These are phyloP conservation scores for Vitis rupestris DNA, from an alignment of 164 flowering plant species.

Conservation along the genomic window DNA sequence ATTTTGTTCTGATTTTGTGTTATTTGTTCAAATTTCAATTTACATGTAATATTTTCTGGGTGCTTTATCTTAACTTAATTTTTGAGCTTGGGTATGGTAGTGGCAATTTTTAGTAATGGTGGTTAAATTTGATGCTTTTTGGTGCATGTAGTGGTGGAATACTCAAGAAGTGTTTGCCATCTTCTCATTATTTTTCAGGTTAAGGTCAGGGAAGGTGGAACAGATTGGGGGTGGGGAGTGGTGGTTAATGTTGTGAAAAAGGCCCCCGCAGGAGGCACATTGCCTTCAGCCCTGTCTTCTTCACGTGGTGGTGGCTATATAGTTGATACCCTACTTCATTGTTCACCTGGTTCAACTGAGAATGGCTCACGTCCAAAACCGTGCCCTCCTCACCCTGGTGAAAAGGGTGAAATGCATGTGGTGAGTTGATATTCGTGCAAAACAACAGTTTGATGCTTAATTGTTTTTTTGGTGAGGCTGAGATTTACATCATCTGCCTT, in stretches of 20 bases:
- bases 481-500: slow-evolving; percentile 14
- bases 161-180: no score
- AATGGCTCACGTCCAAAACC: slow-evolving; percentile 90
- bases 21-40: no score
- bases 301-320: slow-evolving; percentile 74
- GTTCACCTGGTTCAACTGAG: slow-evolving; percentile 75
- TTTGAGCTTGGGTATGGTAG: no score
- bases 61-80: no score
- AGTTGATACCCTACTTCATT: slow-evolving; percentile 91
- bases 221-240: slow-evolving; percentile 99
- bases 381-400: slow-evolving; percentile 88
- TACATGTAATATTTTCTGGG: no score
- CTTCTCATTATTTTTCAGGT: slow-evolving; percentile 42
- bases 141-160: no score
- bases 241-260: slow-evolving; percentile 89
- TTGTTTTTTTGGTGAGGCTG: not conserved
- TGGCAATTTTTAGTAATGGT: no score
- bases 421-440: slow-evolving; percentile 55
- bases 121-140: no score
- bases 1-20: no score
- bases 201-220: slow-evolving; percentile 89
- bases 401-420: slow-evolving; percentile 99
- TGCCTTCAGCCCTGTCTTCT: slow-evolving; percentile 45
- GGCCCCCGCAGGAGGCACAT: slow-evolving; percentile 50
- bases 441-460: slow-evolving; percentile 10